These are phyloP conservation scores for Pseudohalonectria lignicola DNA, from an alignment of 2,329 filamentous ascomycete genomes.

Conservation along the genomic window DNA sequence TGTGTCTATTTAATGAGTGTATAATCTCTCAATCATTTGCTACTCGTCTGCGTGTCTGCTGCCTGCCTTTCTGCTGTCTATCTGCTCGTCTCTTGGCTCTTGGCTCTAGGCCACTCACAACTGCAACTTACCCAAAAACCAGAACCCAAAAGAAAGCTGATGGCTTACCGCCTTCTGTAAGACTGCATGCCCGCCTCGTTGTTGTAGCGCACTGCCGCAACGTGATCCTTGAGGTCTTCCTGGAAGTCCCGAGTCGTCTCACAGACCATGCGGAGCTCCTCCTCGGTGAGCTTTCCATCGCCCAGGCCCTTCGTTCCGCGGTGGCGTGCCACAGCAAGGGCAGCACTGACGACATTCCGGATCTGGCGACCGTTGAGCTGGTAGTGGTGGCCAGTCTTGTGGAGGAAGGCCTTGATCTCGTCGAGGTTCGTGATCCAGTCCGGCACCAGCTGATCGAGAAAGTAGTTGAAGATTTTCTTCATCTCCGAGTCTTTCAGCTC, in stretches of 20 bases:
- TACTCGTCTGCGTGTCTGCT: too few relatives aligned
- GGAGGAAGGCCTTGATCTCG: conserved; percentile 11
- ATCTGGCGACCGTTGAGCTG: conserved; percentile 22
- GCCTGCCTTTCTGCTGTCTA: too few relatives aligned
- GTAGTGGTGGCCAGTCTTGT: conserved; percentile 6
- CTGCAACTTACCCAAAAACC: too few relatives aligned
- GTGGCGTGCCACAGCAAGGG: conserved; percentile 12
- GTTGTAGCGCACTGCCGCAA: too few relatives aligned
- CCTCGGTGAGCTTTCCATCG: conserved; percentile 4
- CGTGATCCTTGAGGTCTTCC: conserved; percentile 5
- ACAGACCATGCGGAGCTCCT: conserved; percentile 2
- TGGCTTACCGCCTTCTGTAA: too few relatives aligned
- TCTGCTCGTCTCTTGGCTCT: too few relatives aligned
- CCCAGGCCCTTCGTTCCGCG: background rate
- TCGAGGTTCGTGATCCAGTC: conserved; percentile 21
- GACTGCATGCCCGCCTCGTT: too few relatives aligned
- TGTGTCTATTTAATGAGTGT: too few relatives aligned
- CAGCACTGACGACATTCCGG: conserved; percentile 19
- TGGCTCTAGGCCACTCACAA: too few relatives aligned
- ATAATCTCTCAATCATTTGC: too few relatives aligned
- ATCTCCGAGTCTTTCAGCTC: conserved; percentile 15
- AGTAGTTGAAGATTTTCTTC: conserved; percentile 7
- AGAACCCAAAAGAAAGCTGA: too few relatives aligned
- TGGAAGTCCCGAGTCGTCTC: conserved; percentile 4
- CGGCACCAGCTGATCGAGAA: conserved; percentile 19